These are phyloP conservation scores for Xanthoparmelia taractica DNA, from an alignment of 495 filamentous ascomycete species.

Conservation along the genomic window DNA sequence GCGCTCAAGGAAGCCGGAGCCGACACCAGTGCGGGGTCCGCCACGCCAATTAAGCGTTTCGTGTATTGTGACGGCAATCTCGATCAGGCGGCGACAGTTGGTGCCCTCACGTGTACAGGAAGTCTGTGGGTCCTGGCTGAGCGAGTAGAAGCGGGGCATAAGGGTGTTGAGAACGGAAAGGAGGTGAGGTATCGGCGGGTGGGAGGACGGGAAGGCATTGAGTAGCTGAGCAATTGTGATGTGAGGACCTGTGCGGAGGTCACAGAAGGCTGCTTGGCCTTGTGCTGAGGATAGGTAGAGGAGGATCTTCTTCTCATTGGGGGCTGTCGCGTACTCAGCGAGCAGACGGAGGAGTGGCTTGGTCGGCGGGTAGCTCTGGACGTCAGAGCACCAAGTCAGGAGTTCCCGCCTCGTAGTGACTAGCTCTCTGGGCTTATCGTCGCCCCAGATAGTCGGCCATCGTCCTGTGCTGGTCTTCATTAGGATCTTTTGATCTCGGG, in stretches of 20 bases:
- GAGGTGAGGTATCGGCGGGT: slow-evolving; percentile 74
- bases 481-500: slow-evolving; percentile 72
- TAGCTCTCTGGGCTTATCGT: slow-evolving; percentile 74
- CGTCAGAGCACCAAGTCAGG: slow-evolving; percentile 88
- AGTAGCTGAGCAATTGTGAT: slow-evolving; percentile 78
- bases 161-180: slow-evolving; percentile 73
- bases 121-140: slow-evolving; percentile 89
- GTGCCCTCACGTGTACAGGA: slow-evolving; percentile 60
- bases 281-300: slow-evolving; percentile 79
- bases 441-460: slow-evolving; percentile 98
- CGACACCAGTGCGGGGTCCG: slow-evolving; percentile 59
- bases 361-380: slow-evolving; percentile 85
- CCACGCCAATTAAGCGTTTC: slow-evolving; percentile 72
- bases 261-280: slow-evolving; percentile 89
- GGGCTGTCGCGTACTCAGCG: slow-evolving; percentile 72
- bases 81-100: slow-evolving; percentile 73
- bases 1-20: slow-evolving; percentile 79
- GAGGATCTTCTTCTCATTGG: slow-evolving; percentile 79
- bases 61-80: slow-evolving; percentile 91
- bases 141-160: slow-evolving; percentile 97
- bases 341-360: slow-evolving; percentile 81
- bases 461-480: slow-evolving; percentile 71
- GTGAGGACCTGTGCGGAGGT: slow-evolving; percentile 84
- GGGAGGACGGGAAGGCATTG: slow-evolving; percentile 82
- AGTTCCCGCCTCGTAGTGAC: slow-evolving; percentile 84